phyloP scores from a whole-genome alignment of 2,329 filamentous ascomycete genomes.

The Colletotrichum zoysiae region DNA sequence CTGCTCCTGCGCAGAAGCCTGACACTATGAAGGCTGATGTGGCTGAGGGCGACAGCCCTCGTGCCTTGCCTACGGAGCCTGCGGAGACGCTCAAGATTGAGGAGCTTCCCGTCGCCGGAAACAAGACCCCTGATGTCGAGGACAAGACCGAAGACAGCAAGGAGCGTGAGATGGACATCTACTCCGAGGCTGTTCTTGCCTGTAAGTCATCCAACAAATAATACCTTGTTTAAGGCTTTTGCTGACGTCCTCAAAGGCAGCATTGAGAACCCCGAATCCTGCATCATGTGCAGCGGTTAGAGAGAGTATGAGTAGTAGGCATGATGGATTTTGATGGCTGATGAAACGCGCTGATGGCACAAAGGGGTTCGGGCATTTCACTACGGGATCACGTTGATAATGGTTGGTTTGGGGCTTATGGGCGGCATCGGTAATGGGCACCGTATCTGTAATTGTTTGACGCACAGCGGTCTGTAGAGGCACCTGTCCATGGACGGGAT shows the following conservation, averaged over 20 bases:
- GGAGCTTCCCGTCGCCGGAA: constrained; percentile 68
- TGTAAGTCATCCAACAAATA: constrained; percentile 69
- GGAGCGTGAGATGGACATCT: constrained; percentile 90
- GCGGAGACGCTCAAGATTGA: constrained; percentile 71
- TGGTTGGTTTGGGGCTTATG: constrained; percentile 30
- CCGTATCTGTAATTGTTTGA: constrained; percentile 29
- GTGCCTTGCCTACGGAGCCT: constrained; percentile 81
- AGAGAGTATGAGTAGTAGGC: constrained; percentile 27
- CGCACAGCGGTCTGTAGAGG: neutral
- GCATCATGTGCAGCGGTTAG: constrained; percentile 97
- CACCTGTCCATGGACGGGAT: neutral
- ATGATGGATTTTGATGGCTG: constrained; percentile 39
- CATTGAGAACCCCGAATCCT: constrained; percentile 96
- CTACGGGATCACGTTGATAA: constrained; percentile 25
- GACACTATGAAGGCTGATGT: constrained; percentile 82
- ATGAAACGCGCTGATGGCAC: constrained; percentile 41
- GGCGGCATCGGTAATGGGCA: constrained; percentile 33
- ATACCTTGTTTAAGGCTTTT: constrained; percentile 16
- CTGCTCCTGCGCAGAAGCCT: constrained; percentile 69
- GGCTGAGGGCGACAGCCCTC: constrained; percentile 83
- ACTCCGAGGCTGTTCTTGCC: constrained; percentile 89
- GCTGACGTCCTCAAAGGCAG: constrained; percentile 71
- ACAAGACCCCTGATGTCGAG: constrained; percentile 74
- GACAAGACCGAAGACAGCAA: constrained; percentile 79
- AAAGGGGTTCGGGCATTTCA: constrained; percentile 33